A percentile compares a stretch with the other conserved stretches of the same genome.
These are phyloP conservation scores for Domatiomyces globalis DNA, from an alignment of 2,329 filamentous ascomycete species.

Conservation along the genomic window DNA sequence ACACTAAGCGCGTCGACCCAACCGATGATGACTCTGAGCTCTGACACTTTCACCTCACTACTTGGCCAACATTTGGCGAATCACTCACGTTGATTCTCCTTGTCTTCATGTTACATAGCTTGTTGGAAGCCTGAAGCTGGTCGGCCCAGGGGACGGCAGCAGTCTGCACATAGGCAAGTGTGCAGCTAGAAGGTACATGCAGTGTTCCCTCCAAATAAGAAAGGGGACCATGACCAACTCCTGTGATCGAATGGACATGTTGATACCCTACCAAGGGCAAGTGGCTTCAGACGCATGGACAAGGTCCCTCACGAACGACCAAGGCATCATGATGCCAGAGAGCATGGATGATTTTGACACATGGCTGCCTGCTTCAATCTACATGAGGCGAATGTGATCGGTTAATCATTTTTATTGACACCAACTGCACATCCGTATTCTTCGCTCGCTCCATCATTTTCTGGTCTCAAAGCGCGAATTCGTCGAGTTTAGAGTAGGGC, in stretches of 20 bases:
- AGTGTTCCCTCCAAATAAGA: not conserved
- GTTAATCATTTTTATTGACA: not conserved
- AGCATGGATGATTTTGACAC: not conserved
- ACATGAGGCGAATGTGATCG: not conserved
- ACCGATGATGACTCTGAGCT: slow-evolving; percentile 17
- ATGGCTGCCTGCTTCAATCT: not conserved
- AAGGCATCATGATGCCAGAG: not conserved
- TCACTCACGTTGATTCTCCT: not conserved
- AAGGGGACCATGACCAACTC: not conserved
- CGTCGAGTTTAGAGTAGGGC: no score
- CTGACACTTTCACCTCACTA: slow-evolving; percentile 1
- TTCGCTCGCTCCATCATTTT: no score
- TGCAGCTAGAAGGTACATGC: not conserved
- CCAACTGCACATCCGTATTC: not conserved
- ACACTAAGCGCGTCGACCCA: slow-evolving; percentile 6
- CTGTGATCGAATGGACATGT: no score
- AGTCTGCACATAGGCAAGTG: not conserved
- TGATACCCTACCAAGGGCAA: not conserved
- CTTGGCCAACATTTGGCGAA: not conserved
- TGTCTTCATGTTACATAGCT: not conserved
- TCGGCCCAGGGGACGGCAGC: not conserved
- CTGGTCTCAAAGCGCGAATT: no score
- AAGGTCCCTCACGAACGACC: not conserved
- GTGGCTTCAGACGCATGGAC: not conserved
- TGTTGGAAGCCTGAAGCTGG: not conserved